phyloP scores from a whole-genome alignment of 2,329 filamentous ascomycete genomes.

The Ceratocystis colombiana region DNA sequence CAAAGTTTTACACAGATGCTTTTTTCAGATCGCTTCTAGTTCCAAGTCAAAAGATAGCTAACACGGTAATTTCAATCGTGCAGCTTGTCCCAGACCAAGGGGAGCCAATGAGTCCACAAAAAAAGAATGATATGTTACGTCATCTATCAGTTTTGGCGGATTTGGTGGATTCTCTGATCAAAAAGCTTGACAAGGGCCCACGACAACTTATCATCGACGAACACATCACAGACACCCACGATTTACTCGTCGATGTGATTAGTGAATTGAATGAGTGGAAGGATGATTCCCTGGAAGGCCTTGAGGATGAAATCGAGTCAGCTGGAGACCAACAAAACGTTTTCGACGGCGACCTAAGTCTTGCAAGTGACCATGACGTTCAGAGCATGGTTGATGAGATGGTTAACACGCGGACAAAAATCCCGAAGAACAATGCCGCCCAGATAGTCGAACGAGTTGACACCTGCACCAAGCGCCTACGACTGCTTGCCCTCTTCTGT shows the following conservation, averaged over 20 bases:
- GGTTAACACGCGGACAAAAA: constrained; percentile 51
- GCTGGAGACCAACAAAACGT: constrained; percentile 45
- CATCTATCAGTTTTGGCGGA: background rate
- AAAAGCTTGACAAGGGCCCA: background rate
- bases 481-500: constrained; percentile 58
- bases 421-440: constrained; percentile 55
- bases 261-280: constrained; percentile 15
- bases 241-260: constrained; percentile 14
- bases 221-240: background rate
- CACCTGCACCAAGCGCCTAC: constrained; percentile 52
- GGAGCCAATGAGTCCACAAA: background rate
- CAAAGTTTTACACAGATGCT: constrained; percentile 48
- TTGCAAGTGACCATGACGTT: constrained; percentile 29
- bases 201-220: background rate
- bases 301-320: constrained; percentile 38
- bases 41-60: too few relatives aligned
- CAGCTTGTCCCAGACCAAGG: constrained; percentile 29
- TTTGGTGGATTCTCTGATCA: background rate
- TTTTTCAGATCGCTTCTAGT: background rate
- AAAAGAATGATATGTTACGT: background rate
- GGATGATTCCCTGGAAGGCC: constrained; percentile 34
- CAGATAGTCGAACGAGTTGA: constrained; percentile 57
- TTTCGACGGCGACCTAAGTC: constrained; percentile 34
- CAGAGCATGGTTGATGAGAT: constrained; percentile 57
- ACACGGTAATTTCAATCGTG: too few relatives aligned